Percentiles rank a stretch among this genome's conserved stretches.
Evolutionary conservation across 129 eudicot species (phyloP).

Genomic region (Flaveria robusta): DNA sequence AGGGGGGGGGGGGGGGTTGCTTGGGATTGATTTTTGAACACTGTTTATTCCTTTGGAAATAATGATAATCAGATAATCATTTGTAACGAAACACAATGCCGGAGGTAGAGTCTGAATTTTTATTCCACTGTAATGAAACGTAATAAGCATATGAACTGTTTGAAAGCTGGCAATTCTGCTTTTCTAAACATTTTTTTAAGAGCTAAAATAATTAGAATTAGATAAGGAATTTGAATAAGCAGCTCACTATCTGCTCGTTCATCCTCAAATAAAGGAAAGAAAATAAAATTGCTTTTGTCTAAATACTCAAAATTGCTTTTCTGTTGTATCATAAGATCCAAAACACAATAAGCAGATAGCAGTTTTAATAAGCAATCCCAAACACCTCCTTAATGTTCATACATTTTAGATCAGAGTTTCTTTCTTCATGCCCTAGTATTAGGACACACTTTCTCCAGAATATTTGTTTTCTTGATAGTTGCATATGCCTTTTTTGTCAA

Average conservation of each 20-base stretch:
- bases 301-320: background rate
- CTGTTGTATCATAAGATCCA: background rate
- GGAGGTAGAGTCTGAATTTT: background rate
- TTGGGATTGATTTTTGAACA: background rate
- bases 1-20: background rate
- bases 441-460: background rate
- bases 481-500: background rate
- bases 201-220: background rate
- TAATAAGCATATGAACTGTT: background rate
- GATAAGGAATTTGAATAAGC: background rate
- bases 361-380: background rate
- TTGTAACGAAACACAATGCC: background rate
- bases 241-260: background rate
- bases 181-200: background rate
- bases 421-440: slow-evolving; percentile 4
- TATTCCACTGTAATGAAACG: background rate
- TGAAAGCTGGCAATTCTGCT: background rate
- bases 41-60: background rate
- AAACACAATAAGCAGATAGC: background rate
- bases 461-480: background rate
- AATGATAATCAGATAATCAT: background rate
- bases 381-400: background rate
- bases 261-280: background rate
- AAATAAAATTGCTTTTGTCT: background rate
- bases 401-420: background rate